These are phyloP conservation scores for Vicia villosa DNA, from an alignment of 306 rosid genomes.

Conservation along the genomic window DNA sequence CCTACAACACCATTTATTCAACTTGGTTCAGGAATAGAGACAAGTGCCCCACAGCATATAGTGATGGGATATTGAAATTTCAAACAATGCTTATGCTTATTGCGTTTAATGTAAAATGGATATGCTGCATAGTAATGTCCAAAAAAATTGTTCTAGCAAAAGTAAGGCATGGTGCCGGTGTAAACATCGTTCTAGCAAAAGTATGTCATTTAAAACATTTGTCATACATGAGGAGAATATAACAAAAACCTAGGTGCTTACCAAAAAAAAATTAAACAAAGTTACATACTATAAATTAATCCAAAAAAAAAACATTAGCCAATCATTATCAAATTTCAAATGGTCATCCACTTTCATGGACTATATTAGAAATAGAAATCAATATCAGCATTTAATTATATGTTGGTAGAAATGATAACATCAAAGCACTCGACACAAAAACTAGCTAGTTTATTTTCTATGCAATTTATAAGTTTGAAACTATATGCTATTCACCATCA, in stretches of 20 bases:
- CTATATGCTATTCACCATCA: not conserved
- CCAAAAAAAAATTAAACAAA: not conserved
- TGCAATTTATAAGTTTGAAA: constrained; percentile 9
- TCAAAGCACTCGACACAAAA: not conserved
- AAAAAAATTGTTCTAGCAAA: no score
- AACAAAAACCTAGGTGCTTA: not conserved
- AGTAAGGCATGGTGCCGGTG: no score
- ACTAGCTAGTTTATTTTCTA: not conserved
- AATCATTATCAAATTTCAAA: not conserved
- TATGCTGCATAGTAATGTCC: no score
- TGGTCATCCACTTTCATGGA: not conserved
- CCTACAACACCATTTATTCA: constrained; percentile 39
- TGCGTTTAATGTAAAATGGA: no score
- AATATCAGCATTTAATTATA: not conserved
- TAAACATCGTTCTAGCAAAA: not conserved
- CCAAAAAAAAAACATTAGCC: not conserved
- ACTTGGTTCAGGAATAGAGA: not conserved
- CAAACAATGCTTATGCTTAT: not conserved
- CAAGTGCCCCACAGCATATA: not conserved
- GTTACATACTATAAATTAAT: not conserved
- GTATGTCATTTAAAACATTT: not conserved
- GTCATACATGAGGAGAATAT: not conserved
- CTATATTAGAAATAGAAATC: not conserved
- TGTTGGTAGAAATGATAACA: not conserved
- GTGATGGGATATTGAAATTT: not conserved